These are phyloP conservation scores for Coemansia sp. DNA, from an alignment of 192 early-diverging fungal genomes.

Conservation along the genomic window DNA sequence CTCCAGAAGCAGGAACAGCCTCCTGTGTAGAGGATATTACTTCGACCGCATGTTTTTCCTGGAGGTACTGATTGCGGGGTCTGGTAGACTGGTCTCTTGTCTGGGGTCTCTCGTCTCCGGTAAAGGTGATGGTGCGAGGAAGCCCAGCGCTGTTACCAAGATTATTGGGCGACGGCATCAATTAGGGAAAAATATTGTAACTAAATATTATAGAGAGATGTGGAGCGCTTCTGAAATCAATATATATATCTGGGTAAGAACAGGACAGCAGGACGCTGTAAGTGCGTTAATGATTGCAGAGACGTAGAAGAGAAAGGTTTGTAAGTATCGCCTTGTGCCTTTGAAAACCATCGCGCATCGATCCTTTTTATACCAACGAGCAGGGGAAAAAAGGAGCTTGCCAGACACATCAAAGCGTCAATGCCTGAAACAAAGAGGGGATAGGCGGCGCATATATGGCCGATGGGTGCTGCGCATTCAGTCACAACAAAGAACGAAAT, in stretches of 20 bases:
- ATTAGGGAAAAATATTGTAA: constrained; percentile 3
- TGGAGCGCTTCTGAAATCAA: too few species aligned
- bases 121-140: constrained; percentile 26
- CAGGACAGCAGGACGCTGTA: too few species aligned
- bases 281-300: too few species aligned
- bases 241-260: too few species aligned
- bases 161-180: constrained; percentile 4
- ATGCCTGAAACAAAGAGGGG: neutral
- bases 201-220: neutral
- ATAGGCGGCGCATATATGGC: neutral
- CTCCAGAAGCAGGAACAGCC: neutral
- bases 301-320: too few species aligned
- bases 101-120: constrained; percentile 14
- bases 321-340: too few species aligned
- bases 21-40: neutral
- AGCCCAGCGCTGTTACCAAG: constrained; percentile 2
- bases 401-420: neutral
- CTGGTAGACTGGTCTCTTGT: neutral
- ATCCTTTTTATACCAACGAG: neutral
- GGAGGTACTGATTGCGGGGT: neutral
- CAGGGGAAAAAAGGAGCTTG: neutral
- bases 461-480: neutral
- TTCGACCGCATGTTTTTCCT: neutral
- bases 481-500: neutral
- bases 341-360: neutral